phyloP scores from a whole-genome alignment of 208 protist genomes.

The Wallacemonas sp. region DNA sequence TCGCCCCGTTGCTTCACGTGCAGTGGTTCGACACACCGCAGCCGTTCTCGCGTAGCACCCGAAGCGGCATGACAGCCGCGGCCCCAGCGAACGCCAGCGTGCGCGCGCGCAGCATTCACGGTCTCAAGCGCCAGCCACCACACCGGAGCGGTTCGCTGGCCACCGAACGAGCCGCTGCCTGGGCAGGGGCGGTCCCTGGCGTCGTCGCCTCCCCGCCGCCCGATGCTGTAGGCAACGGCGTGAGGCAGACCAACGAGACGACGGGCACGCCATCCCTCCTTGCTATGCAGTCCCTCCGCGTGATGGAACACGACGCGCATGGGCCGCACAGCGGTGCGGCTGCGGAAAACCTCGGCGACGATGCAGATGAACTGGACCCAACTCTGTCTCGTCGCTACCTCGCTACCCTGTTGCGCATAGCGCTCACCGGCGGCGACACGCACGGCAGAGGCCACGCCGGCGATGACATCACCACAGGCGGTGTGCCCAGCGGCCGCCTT shows the following conservation, averaged over 20 bases:
- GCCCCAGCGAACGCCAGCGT: conserved; percentile 1
- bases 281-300: conserved; percentile 12
- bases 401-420: conserved; percentile 24
- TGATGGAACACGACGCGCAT: neutral
- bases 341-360: conserved; percentile 3
- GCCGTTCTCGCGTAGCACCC: neutral
- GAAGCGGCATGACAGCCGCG: conserved; percentile 7
- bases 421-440: neutral
- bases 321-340: neutral
- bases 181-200: neutral
- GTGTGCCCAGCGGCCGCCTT: neutral
- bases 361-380: conserved; percentile 23
- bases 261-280: conserved; percentile 12
- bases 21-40: conserved; percentile 32
- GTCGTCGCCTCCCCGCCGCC: too few relatives aligned
- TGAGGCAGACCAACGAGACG: too few relatives aligned
- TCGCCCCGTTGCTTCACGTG: conserved; percentile 47
- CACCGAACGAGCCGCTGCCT: conserved; percentile 11
- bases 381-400: conserved; percentile 28
- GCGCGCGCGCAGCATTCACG: conserved; percentile 8
- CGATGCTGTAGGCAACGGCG: too few relatives aligned
- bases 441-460: neutral
- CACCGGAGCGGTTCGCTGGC: too few relatives aligned
- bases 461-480: neutral
- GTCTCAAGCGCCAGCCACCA: too few relatives aligned